Conservation (phyloP, 2,329 filamentous ascomycete genomes). For the Aspergillus caelatus region DNA sequence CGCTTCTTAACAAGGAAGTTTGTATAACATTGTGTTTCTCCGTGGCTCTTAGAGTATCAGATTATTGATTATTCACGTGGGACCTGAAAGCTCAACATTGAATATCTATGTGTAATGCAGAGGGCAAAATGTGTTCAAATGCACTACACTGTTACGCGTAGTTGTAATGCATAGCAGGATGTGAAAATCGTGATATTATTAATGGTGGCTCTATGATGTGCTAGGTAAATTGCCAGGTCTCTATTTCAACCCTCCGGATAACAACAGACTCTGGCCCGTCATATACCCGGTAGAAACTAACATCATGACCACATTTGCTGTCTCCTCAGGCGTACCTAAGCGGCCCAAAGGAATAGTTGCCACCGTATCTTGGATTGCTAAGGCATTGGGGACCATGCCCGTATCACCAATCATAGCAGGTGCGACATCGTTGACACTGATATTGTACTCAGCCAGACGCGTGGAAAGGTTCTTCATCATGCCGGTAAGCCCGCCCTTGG, state of each 20-base stretch:
- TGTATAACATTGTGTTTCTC: too few relatives aligned
- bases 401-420: slow-evolving; percentile 70
- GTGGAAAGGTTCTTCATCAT: slow-evolving; percentile 68
- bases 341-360: slow-evolving; percentile 62
- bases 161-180: too few relatives aligned
- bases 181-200: neutral
- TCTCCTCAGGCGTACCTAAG: slow-evolving; percentile 61
- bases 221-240: neutral
- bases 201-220: neutral
- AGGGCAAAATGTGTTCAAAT: too few relatives aligned
- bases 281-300: slow-evolving; percentile 62
- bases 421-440: slow-evolving; percentile 68
- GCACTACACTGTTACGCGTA: too few relatives aligned
- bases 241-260: slow-evolving; percentile 57
- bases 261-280: slow-evolving; percentile 59
- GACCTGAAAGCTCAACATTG: too few relatives aligned
- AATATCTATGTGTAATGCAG: too few relatives aligned
- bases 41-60: too few relatives aligned
- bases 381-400: slow-evolving; percentile 63
- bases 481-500: slow-evolving; percentile 63
- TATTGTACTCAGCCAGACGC: slow-evolving; percentile 61
- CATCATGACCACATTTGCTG: slow-evolving; percentile 64
- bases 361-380: slow-evolving; percentile 61
- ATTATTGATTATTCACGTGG: too few relatives aligned
- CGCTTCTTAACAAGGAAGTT: too few relatives aligned